These are phyloP conservation scores for Crithidia mellificae DNA, from an alignment of 208 protist genomes.

Conservation along the genomic window DNA sequence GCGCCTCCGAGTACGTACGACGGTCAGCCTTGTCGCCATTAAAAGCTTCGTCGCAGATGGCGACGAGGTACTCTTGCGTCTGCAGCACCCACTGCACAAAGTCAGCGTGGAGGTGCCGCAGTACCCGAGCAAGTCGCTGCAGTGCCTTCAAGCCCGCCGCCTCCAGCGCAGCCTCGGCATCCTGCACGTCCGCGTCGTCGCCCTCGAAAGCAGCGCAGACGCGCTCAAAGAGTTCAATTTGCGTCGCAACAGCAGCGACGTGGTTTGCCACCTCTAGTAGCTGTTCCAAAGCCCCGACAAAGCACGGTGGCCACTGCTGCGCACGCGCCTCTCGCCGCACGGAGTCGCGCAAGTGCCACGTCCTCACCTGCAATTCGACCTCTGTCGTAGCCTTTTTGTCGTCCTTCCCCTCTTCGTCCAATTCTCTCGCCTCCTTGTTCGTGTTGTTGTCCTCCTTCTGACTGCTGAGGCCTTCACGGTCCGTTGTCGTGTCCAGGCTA, in stretches of 20 bases:
- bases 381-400: not conserved
- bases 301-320: slow-evolving; percentile 15
- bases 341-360: slow-evolving; percentile 32
- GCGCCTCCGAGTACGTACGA: not conserved
- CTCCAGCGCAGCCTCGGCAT: slow-evolving; percentile 32
- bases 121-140: slow-evolving; percentile 35
- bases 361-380: not conserved
- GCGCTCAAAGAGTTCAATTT: slow-evolving; percentile 14
- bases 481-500: not conserved
- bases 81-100: slow-evolving; percentile 51
- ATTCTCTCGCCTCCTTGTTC: too few species aligned
- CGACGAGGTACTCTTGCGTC: slow-evolving; percentile 37
- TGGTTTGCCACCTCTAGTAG: slow-evolving; percentile 42
- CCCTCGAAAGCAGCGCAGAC: not conserved
- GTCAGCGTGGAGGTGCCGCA: slow-evolving; percentile 36
- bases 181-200: not conserved
- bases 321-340: slow-evolving; percentile 14
- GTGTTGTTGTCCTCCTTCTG: too few species aligned
- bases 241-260: slow-evolving; percentile 37
- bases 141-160: slow-evolving; percentile 39
- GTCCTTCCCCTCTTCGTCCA: not conserved
- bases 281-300: slow-evolving; percentile 22
- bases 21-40: not conserved
- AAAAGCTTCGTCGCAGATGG: slow-evolving; percentile 3
- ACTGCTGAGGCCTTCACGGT: not conserved